These are phyloP conservation scores for Dioszegia aurantiaca DNA, from an alignment of 768 basidiomycete species.

Conservation along the genomic window DNA sequence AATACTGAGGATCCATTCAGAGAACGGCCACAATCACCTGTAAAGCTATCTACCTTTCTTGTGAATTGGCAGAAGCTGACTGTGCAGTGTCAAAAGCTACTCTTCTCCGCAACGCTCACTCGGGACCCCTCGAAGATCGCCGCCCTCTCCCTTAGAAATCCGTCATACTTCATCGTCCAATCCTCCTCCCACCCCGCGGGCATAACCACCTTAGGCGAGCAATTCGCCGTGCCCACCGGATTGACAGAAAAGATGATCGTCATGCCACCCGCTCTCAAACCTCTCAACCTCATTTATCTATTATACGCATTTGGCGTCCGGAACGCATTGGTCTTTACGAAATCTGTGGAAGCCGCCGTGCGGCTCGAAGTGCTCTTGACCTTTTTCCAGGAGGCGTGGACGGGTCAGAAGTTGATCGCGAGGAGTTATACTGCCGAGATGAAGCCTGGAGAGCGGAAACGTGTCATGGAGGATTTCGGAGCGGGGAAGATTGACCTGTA, in stretches of 20 bases:
- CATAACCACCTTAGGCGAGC: constrained; percentile 41
- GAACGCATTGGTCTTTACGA: constrained; percentile 91
- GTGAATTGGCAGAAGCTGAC: constrained; percentile 1
- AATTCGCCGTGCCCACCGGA: constrained; percentile 68
- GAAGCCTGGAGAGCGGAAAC: constrained; percentile 66
- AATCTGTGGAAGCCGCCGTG: constrained; percentile 83
- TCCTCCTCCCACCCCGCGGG: constrained; percentile 40
- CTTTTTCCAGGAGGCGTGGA: constrained; percentile 66
- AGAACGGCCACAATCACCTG: constrained; percentile 10
- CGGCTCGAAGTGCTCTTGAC: constrained; percentile 78
- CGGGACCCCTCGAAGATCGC: constrained; percentile 90
- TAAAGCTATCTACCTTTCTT: not conserved
- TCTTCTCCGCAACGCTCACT: constrained; percentile 95
- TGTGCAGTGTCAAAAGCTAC: constrained; percentile 75
- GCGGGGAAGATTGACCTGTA: constrained; percentile 78
- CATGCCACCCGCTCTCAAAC: constrained; percentile 74
- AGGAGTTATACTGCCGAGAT: constrained; percentile 87
- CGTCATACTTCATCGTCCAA: constrained; percentile 86
- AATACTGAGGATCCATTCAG: constrained; percentile 15
- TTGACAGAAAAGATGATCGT: constrained; percentile 88
- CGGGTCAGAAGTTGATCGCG: constrained; percentile 53
- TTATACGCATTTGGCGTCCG: constrained; percentile 61
- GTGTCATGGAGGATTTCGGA: constrained; percentile 76
- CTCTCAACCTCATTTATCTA: constrained; percentile 83
- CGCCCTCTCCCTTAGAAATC: constrained; percentile 69